phyloP scores from a whole-genome alignment of 2,329 filamentous ascomycete genomes.

The Fusarium nelsonii region DNA sequence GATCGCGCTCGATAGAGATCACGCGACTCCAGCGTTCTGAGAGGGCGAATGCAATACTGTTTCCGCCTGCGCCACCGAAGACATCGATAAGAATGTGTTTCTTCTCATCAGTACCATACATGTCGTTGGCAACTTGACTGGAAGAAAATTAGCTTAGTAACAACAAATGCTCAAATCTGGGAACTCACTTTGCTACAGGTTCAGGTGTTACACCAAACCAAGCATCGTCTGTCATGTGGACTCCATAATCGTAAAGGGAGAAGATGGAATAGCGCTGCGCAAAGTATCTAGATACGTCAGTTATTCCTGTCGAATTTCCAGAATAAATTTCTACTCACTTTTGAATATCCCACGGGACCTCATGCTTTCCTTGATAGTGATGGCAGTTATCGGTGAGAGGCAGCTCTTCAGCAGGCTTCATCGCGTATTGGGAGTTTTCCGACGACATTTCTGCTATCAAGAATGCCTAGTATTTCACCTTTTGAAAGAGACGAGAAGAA shows the following conservation, averaged over 20 bases:
- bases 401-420: constrained; percentile 60
- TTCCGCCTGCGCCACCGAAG: constrained; percentile 93
- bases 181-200: constrained; percentile 80
- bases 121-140: constrained; percentile 80
- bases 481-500: not conserved
- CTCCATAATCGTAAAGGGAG: constrained; percentile 84
- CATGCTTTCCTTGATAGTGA: constrained; percentile 76
- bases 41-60: constrained; percentile 92
- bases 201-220: constrained; percentile 99
- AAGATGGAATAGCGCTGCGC: constrained; percentile 90
- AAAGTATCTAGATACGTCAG: constrained; percentile 77
- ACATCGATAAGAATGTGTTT: constrained; percentile 83
- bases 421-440: constrained; percentile 43
- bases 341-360: constrained; percentile 86
- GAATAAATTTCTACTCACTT: constrained; percentile 70
- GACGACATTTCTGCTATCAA: constrained; percentile 20
- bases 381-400: constrained; percentile 73
- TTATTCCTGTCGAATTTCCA: not conserved
- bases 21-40: constrained; percentile 83
- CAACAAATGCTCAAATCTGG: not conserved
- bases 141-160: not conserved
- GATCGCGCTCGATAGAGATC: constrained; percentile 89
- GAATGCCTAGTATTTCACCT: constrained; percentile 29
- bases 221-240: constrained; percentile 91
- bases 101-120: constrained; percentile 66